Conservation (phyloP, 495 filamentous ascomycete genomes). For the Staphylotrichum tortipilum region DNA sequence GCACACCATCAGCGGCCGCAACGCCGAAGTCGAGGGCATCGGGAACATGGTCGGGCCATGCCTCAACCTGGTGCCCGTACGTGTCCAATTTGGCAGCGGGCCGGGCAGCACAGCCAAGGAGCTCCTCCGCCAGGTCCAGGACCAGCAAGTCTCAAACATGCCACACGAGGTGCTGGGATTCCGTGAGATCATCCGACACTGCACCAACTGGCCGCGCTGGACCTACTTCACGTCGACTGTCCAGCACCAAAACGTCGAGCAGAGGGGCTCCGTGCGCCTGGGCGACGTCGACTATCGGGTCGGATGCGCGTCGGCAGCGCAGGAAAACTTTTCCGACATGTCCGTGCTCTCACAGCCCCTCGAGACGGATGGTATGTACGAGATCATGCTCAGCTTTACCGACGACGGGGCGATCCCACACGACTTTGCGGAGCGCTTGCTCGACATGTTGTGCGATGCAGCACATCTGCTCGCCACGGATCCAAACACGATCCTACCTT, state of each 20-base stretch:
- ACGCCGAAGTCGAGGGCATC: constrained; percentile 43
- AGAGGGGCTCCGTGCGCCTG: background rate
- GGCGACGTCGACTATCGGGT: constrained; percentile 10
- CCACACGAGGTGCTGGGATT: constrained; percentile 43
- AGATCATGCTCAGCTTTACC: constrained; percentile 14
- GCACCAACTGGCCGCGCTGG: constrained; percentile 47
- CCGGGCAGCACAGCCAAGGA: constrained; percentile 20
- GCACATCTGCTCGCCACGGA: constrained; percentile 10
- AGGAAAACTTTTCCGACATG: constrained; percentile 18
- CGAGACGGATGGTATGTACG: constrained; percentile 6
- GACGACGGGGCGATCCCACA: constrained; percentile 12
- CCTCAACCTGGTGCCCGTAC: constrained; percentile 51
- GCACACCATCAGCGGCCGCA: constrained; percentile 47
- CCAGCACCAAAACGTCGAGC: constrained; percentile 26
- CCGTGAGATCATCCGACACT: constrained; percentile 49
- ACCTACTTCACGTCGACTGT: constrained; percentile 20
- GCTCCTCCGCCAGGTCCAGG: constrained; percentile 47
- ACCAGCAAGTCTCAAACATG: constrained; percentile 47
- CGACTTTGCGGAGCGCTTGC: constrained; percentile 12
- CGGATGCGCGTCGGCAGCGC: constrained; percentile 10
- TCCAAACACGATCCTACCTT: constrained; percentile 4
- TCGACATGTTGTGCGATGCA: constrained; percentile 13
- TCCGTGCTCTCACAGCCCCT: constrained; percentile 11
- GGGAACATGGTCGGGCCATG: constrained; percentile 42
- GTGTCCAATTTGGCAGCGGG: constrained; percentile 37